Evolutionary conservation across 306 rosid genomes (phyloP).

Genomic region (Sicyos baderoa): DNA sequence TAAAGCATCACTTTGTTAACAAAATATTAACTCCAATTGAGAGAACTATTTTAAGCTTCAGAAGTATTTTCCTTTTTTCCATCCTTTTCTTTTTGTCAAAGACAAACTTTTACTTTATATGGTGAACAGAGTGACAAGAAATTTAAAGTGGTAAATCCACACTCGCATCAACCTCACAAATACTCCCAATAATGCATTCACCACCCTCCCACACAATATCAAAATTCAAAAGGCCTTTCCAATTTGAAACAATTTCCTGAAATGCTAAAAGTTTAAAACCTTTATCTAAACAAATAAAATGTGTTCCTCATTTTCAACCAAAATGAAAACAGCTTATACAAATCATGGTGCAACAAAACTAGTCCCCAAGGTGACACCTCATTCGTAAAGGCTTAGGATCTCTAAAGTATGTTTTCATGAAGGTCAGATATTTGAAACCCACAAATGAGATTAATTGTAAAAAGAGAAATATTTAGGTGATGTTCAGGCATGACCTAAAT

Average conservation of each 20-base stretch:
- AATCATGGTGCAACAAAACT: constrained; percentile 1
- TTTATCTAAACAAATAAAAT: background rate
- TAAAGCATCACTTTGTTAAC: background rate
- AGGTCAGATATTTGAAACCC: no score
- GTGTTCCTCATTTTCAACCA: background rate
- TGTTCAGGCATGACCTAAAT: no score
- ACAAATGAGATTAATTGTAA: no score
- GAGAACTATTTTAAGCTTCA: background rate
- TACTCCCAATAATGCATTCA: background rate
- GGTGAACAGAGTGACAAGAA: constrained; percentile 1
- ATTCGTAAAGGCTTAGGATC: no score
- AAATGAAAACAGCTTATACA: background rate
- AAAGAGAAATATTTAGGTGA: no score
- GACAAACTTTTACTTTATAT: background rate
- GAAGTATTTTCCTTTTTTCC: background rate
- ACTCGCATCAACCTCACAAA: constrained; percentile 10
- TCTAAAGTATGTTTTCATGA: no score
- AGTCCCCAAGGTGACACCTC: no score
- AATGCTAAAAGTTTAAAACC: background rate
- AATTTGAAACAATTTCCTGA: background rate
- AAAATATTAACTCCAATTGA: background rate
- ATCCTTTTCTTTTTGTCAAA: background rate
- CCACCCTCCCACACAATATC: background rate
- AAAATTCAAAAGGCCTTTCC: background rate
- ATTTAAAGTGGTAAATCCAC: constrained; percentile 1